Percentiles rank a stretch among this genome's conserved stretches.
Conservation (phyloP, 2,329 filamentous ascomycete genomes). For the Gaeumannomyces sp. region DNA sequence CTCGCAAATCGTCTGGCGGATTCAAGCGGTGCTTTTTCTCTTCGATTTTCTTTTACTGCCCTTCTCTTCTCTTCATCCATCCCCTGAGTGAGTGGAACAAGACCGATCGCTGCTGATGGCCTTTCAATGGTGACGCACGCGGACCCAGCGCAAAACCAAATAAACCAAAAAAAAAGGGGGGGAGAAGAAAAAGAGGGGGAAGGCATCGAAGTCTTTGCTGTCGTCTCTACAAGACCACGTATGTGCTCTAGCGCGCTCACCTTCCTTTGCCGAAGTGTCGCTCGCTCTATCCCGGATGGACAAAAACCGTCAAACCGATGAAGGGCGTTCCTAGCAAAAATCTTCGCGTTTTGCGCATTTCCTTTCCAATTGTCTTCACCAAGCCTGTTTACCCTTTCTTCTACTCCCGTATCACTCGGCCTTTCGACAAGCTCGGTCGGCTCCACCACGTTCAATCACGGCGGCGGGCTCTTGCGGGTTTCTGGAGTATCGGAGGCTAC, state of each 20-base stretch:
- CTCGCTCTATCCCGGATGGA: too few relatives aligned
- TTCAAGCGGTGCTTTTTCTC: neutral
- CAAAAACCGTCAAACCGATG: too few relatives aligned
- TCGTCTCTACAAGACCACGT: too few relatives aligned
- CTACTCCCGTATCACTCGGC: neutral
- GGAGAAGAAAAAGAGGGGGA: neutral
- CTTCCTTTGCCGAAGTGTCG: neutral
- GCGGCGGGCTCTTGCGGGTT: neutral
- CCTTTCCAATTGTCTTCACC: neutral
- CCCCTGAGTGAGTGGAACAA: neutral
- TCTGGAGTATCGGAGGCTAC: neutral
- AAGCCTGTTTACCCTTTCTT: neutral
- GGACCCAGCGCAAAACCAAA: neutral
- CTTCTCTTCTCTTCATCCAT: neutral
- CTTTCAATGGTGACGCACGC: neutral
- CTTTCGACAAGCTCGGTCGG: neutral
- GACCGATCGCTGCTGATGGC: neutral
- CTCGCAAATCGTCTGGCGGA: slow-evolving; percentile 4
- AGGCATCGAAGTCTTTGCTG: neutral
- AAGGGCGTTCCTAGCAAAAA: too few relatives aligned
- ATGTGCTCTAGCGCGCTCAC: too few relatives aligned
- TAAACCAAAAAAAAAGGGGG: neutral
- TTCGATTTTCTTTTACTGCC: neutral
- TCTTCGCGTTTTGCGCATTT: too few relatives aligned
- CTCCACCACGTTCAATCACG: neutral